Evolutionary conservation across 805 yeast species (phyloP).

Genomic region (Torulaspora maleeae): DNA sequence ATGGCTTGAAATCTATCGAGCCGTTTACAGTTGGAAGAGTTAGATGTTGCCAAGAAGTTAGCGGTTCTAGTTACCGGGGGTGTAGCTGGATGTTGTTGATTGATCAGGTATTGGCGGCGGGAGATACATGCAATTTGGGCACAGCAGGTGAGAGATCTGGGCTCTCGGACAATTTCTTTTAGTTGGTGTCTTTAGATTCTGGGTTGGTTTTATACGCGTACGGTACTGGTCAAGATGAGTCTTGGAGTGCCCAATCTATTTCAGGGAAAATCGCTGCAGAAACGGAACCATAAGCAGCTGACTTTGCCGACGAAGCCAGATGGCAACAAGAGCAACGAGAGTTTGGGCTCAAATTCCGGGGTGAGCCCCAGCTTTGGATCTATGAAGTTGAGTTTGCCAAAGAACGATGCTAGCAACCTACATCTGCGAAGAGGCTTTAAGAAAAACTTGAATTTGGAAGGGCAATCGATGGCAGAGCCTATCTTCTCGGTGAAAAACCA

Average conservation of each 20-base stretch:
- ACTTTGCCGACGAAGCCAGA: slow-evolving; percentile 34
- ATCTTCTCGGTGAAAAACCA: not conserved
- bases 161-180: not conserved
- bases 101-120: not conserved
- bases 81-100: not conserved
- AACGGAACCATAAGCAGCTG: slow-evolving; percentile 56
- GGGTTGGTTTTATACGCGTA: not conserved
- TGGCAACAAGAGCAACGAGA: not conserved
- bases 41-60: not conserved
- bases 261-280: slow-evolving; percentile 46
- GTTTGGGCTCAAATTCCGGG: not conserved
- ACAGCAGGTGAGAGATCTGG: not conserved
- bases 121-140: not conserved
- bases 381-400: slow-evolving; percentile 10
- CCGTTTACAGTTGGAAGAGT: not conserved
- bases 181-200: not conserved
- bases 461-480: slow-evolving; percentile 7
- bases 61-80: not conserved
- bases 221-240: slow-evolving; percentile 6
- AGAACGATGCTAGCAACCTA: slow-evolving; percentile 11
- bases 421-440: slow-evolving; percentile 26
- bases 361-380: slow-evolving; percentile 1
- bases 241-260: slow-evolving; percentile 21
- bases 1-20: too few relatives aligned
- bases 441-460: slow-evolving; percentile 15